Evolutionary conservation across 441 rosid genomes (phyloP), one percentile per base, ranked within the genome.

Genomic region (Hypseocharis bilobata): DNA sequence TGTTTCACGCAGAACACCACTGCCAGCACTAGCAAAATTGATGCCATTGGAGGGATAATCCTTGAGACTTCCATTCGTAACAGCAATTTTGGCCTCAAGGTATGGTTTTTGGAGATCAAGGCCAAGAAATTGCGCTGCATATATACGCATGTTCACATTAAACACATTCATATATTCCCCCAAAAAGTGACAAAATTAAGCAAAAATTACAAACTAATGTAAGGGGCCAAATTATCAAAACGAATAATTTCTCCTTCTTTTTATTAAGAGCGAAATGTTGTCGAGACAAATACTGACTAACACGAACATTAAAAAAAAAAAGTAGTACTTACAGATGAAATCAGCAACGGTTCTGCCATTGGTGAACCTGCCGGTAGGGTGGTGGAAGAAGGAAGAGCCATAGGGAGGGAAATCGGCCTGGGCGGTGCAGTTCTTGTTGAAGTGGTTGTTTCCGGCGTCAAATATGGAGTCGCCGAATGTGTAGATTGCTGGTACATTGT

Each of bases 21-120:
- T 84, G 58, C 90, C 85, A 10, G 83, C 88, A 63, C 92, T 82
- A 3, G 90, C 92, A 73, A 88, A 88, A 74, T 85, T 88, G 71
- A 88, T 67, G 32, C 92, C 92, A 62, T 78, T 84, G 4, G 82
- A 69, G 25, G 87, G 88, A 49, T 72, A 75, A n/a, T 22, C 36
- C 72, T 71, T 75, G 38, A 71, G 42, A 5, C 80, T 79, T 32
- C 84, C 81, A 16, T 84, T 86, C 44, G 49, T 34, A 23, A 81
- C 67, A 6, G 60, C 74, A 10, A 60, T 64, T 5, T 71, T 68
- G 32, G 78, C 72, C 72, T 86, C 90, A 7, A 81, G 45, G 72
- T 72, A 85, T 13, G 90, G 77, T 52, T 74, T 72, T 57, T 82
- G 89, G 27, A 86, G 29, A 10, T 78, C 85, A 30, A 85, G 67